phyloP scores from a whole-genome alignment of 2,329 filamentous ascomycete genomes.

The Calcarisporium arbuscula region DNA sequence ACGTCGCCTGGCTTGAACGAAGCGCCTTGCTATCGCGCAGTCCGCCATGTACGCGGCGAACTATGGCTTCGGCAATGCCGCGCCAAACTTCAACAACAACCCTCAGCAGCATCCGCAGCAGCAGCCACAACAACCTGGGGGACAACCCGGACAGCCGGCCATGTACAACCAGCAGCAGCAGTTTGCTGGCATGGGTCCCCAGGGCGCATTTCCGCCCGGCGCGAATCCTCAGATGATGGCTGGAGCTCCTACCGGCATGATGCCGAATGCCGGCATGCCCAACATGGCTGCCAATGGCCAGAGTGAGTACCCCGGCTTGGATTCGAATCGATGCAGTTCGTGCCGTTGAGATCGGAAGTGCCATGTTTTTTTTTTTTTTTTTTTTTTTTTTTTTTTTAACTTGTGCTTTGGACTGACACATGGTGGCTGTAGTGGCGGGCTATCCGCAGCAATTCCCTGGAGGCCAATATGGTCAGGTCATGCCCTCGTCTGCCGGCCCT shows the following conservation, averaged over 20 bases:
- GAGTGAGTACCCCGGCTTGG: no score
- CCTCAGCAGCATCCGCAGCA: constrained; percentile 41
- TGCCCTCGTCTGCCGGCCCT: constrained; percentile 41
- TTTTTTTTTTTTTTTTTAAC: constrained; percentile 1
- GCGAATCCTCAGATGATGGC: constrained; percentile 51
- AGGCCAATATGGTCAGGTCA: constrained; percentile 49
- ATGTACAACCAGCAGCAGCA: constrained; percentile 54
- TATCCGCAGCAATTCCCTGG: constrained; percentile 53
- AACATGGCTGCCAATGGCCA: constrained; percentile 55
- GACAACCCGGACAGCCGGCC: constrained; percentile 41
- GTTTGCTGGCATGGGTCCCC: constrained; percentile 46
- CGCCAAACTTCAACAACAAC: constrained; percentile 44
- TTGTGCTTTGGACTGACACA: no score
- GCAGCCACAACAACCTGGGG: constrained; percentile 34
- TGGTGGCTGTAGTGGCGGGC: constrained; percentile 50
- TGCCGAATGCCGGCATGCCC: constrained; percentile 55
- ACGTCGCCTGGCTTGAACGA: no score
- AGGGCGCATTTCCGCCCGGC: constrained; percentile 43
- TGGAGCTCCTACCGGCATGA: constrained; percentile 52
- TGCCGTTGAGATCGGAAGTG: no score
- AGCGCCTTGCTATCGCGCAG: no score
- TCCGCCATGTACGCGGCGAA: constrained; percentile 47
- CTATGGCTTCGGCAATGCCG: constrained; percentile 48
- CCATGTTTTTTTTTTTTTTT: neutral
- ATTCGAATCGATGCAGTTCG: no score